Percentiles rank a stretch among this genome's conserved stretches.
Conservation (phyloP, 495 filamentous ascomycete species). For the Talaromyces liani region DNA sequence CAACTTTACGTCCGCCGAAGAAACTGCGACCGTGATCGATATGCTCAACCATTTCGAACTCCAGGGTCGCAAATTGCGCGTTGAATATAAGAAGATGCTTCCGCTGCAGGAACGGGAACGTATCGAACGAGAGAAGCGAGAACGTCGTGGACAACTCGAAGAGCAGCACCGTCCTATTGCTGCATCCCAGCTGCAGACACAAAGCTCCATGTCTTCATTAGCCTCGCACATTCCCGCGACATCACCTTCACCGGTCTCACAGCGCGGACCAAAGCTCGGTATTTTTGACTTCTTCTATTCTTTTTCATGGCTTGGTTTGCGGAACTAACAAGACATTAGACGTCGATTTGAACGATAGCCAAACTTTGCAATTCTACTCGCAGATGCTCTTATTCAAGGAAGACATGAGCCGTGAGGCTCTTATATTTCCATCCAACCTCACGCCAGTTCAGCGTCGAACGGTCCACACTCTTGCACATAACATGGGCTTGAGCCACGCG, state of each 20-base stretch:
- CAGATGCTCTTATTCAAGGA: slow-evolving; percentile 85
- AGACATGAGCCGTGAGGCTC: slow-evolving; percentile 63
- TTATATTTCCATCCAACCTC: slow-evolving; percentile 75
- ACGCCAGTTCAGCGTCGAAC: slow-evolving; percentile 77
- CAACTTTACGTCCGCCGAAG: slow-evolving; percentile 93
- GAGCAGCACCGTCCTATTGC: slow-evolving; percentile 84
- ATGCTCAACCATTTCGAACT: slow-evolving; percentile 91
- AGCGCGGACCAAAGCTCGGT: slow-evolving; percentile 57
- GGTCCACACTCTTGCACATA: slow-evolving; percentile 90
- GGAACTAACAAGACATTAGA: slow-evolving; percentile 31
- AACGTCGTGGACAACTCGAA: slow-evolving; percentile 91
- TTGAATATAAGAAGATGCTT: slow-evolving; percentile 99
- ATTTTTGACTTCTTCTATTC: slow-evolving; percentile 14
- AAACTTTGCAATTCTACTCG: slow-evolving; percentile 79
- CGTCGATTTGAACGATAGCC: slow-evolving; percentile 86
- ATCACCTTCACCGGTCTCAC: slow-evolving; percentile 65
- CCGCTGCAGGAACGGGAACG: slow-evolving; percentile 88
- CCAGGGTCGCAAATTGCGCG: slow-evolving; percentile 85
- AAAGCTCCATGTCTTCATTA: slow-evolving; percentile 77
- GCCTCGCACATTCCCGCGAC: slow-evolving; percentile 61
- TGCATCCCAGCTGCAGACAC: slow-evolving; percentile 60
- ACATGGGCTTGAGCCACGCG: slow-evolving; percentile 84
- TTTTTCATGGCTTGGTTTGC: slow-evolving; percentile 17
- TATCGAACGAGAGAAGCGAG: slow-evolving; percentile 94
- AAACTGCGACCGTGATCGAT: slow-evolving; percentile 86